Evolutionary conservation across 2,329 filamentous ascomycete species (phyloP).

Genomic region (Fusarium mundagurra): DNA sequence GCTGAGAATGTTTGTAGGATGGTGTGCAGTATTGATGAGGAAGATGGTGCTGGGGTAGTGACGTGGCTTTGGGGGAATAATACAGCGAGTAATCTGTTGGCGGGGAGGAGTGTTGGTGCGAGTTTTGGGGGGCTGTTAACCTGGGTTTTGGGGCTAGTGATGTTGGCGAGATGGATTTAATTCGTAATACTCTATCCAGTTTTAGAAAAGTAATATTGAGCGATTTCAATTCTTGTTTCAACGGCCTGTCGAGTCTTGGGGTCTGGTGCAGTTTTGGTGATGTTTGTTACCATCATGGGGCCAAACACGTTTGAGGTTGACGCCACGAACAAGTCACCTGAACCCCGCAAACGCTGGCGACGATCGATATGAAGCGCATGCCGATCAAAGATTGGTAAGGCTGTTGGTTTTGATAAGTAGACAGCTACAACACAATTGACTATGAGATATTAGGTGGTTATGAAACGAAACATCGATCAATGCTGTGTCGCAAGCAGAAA

Average conservation of each 20-base stretch:
- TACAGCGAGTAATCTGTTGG: background rate
- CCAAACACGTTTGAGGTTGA: background rate
- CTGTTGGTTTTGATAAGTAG: fast-evolving
- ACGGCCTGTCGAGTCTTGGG: fast-evolving
- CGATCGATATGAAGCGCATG: fast-evolving
- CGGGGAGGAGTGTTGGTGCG: background rate
- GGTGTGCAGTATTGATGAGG: background rate
- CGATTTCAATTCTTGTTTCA: too few relatives aligned
- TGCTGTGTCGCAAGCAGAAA: background rate
- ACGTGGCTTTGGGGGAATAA: background rate
- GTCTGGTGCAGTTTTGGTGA: background rate
- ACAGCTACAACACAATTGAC: fast-evolving
- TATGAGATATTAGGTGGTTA: fast-evolving
- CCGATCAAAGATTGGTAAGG: fast-evolving
- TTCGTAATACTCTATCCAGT: background rate
- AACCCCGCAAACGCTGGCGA: fast-evolving
- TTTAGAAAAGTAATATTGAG: fast-evolving
- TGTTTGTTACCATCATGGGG: background rate
- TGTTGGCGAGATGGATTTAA: background rate
- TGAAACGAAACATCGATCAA: too few relatives aligned
- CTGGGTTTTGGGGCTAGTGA: background rate
- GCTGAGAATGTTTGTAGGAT: background rate
- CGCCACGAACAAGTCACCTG: background rate
- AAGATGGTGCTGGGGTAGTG: background rate
- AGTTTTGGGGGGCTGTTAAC: background rate